Base-by-base conservation (phyloP, 2,329 filamentous ascomycete species). In the Plectosphaerella cucumerina region DNA sequence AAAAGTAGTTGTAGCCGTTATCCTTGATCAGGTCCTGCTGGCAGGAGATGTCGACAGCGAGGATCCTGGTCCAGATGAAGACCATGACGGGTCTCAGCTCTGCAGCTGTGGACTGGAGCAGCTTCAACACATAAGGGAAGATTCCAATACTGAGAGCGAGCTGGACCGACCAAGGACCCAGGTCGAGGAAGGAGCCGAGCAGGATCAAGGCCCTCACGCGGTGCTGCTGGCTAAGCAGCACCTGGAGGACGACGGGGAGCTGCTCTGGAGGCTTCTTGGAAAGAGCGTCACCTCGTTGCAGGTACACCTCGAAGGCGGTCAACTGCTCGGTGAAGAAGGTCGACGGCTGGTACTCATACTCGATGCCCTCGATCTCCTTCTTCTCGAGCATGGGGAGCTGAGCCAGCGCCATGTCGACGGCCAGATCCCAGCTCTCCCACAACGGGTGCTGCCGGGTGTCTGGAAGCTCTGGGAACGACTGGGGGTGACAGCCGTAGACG, bases 31-130 rank as follows among this genome's bases (percentile, higher is more conserved):
- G 76, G 66, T 99, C 94, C 55, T 86, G 85, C 67, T 99, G 94
- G 63, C 94, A 97, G 1, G 89, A 90, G 53, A 94, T 86, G 63
- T 99, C 94, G 6, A 99, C 94, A 8, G 94, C 94, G 57, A 99
- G 82, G 42, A 99, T 90, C 46, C 94, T 84, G 6, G 94, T 92
- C 94, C 94, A 99, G 56, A 99, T 99, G 68, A 97, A 99, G 5
- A 99, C 92, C 94, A 99, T 97, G 53, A 97, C 92, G 0, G 94
- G 93, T 64, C 97, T 97, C 55, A 99, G 73, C 68, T 99, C 94
- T 44, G 90, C 82, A 0, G 94, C 94, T 44, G 95, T 93, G 5
- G 94, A 97, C 67, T 99, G 94, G 17, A 99, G 75, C 22, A 99
- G 77, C 70, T 99, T 99, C 33, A 99, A 75, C n/a, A 99, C 94